Conservation (phyloP, 768 basidiomycete species). For the Phanerodontia chrysosporium region DNA sequence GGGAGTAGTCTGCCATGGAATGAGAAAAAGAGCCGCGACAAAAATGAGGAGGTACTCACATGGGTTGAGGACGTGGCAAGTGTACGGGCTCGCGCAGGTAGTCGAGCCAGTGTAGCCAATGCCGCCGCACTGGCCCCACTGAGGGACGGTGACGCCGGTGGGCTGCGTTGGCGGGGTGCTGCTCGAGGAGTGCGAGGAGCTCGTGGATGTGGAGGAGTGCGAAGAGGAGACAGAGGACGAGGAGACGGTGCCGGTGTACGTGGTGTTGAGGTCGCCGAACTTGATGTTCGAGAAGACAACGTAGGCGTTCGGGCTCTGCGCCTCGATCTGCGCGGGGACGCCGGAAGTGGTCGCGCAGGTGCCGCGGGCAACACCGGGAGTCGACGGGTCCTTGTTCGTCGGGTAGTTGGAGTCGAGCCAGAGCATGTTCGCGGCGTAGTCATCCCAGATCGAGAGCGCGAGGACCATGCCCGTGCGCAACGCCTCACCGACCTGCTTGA, state of each 20-base stretch:
- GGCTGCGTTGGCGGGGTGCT: neutral
- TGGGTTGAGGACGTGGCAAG: conserved; percentile 10
- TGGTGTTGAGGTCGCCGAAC: conserved; percentile 43
- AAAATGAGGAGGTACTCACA: neutral
- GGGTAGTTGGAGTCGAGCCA: conserved; percentile 54
- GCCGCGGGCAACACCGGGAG: conserved; percentile 10
- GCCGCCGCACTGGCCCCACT: conserved; percentile 21
- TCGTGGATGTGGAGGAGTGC: conserved; percentile 1
- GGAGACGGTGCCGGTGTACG: conserved; percentile 21
- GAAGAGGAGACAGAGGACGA: neutral
- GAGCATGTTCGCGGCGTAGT: conserved; percentile 49
- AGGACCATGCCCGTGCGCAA: conserved; percentile 41
- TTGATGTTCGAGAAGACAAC: conserved; percentile 52
- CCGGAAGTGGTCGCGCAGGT: conserved; percentile 42
- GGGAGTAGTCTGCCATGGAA: conserved; percentile 5
- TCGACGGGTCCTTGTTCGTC: conserved; percentile 15
- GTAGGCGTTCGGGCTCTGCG: conserved; percentile 30
- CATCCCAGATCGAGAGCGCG: conserved; percentile 45
- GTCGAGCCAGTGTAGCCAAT: conserved; percentile 11
- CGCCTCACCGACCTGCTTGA: conserved; percentile 29
- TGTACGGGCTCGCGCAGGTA: conserved; percentile 5
- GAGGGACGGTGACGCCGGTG: conserved; percentile 8
- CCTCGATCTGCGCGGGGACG: conserved; percentile 38
- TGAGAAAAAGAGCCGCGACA: neutral
- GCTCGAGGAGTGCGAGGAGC: neutral